These are phyloP conservation scores for Wallemia hederae DNA, from an alignment of 1,284 basidiomycete species.

Conservation along the genomic window DNA sequence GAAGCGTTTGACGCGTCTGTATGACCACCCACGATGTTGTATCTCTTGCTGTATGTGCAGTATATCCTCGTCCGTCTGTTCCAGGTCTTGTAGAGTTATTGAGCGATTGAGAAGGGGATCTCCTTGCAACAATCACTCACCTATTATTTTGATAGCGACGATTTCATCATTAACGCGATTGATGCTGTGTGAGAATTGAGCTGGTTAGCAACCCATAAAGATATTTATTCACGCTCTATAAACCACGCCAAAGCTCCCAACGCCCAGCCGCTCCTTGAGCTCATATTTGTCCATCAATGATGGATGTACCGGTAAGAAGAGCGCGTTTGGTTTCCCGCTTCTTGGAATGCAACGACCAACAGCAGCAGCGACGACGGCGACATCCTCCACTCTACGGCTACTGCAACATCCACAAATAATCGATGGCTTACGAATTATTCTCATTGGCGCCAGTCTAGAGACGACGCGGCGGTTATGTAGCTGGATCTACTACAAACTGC, in stretches of 20 bases:
- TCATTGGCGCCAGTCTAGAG: background rate
- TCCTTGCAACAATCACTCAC: slow-evolving; percentile 19
- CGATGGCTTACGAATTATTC: background rate
- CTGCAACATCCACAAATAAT: background rate
- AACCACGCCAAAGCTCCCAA: slow-evolving; percentile 87
- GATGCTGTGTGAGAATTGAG: background rate
- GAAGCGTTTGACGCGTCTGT: background rate
- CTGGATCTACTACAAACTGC: background rate
- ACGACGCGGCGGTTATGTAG: background rate
- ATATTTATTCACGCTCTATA: slow-evolving; percentile 42
- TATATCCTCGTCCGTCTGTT: slow-evolving; percentile 66
- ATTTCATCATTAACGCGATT: slow-evolving; percentile 28
- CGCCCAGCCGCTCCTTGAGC: slow-evolving; percentile 76
- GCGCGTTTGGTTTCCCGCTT: too few species aligned
- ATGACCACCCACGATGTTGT: slow-evolving; percentile 26
- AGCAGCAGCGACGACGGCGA: background rate
- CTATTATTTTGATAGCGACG: slow-evolving; percentile 95
- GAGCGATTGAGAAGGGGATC: slow-evolving; percentile 51
- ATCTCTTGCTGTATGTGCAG: slow-evolving; percentile 95
- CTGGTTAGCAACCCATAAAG: background rate
- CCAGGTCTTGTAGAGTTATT: slow-evolving; percentile 16
- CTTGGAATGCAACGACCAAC: background rate
- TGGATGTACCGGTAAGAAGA: background rate
- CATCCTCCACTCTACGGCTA: background rate
- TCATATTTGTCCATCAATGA: slow-evolving; percentile 31